Conservation (phyloP, 1,284 basidiomycete species). For the Leccinum subspadiceum region DNA sequence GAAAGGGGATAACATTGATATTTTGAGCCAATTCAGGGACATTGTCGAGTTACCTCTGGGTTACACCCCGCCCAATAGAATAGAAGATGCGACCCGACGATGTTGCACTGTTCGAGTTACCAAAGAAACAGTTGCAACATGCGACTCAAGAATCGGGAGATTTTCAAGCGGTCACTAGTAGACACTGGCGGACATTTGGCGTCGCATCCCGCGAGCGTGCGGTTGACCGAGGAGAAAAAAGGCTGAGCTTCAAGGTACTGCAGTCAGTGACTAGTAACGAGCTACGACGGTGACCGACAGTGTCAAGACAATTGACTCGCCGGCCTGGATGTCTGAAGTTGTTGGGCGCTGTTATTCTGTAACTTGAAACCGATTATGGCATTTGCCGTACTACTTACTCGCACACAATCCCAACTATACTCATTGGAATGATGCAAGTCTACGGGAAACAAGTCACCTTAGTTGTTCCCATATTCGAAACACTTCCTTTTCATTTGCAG, state of each 20-base stretch:
- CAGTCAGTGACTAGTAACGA: neutral
- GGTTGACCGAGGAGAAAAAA: neutral
- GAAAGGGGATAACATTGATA: neutral
- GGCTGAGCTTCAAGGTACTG: neutral
- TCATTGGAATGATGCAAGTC: no score
- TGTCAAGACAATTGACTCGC: neutral
- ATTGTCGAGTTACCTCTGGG: neutral
- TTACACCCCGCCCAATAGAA: neutral
- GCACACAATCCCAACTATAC: neutral
- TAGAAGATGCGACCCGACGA: neutral
- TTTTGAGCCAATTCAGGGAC: neutral
- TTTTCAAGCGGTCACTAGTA: neutral
- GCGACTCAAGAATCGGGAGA: neutral
- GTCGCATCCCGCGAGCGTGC: neutral
- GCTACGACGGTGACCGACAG: neutral
- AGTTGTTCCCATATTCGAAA: neutral
- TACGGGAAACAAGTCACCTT: no score
- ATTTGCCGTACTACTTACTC: neutral
- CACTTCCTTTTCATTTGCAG: neutral
- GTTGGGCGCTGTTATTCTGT: neutral
- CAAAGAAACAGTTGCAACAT: neutral
- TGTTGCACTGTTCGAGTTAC: neutral
- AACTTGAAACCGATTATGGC: neutral
- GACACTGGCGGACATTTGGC: neutral
- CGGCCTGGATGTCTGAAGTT: neutral